Evolutionary conservation across 2,329 filamentous ascomycete genomes (phyloP).

Genomic region (Fusarium chaquense): DNA sequence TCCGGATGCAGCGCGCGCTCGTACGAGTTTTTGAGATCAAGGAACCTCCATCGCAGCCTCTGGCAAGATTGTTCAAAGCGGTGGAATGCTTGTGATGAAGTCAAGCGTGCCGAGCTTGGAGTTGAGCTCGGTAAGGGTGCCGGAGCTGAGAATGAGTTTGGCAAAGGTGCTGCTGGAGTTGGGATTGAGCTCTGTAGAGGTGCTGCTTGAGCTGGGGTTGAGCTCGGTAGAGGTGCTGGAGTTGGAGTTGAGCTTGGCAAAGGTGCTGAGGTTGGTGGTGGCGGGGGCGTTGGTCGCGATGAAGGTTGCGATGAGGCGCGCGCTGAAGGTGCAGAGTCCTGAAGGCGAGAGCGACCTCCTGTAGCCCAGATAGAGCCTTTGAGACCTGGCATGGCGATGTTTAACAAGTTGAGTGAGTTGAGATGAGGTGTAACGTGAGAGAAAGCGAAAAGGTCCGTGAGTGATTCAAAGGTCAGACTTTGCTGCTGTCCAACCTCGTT

Average conservation of each 20-base stretch:
- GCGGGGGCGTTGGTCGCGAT: conserved; percentile 5
- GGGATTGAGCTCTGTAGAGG: background rate
- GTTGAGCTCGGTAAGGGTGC: conserved; percentile 3
- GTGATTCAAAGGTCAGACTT: background rate
- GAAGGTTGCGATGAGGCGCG: conserved; percentile 33
- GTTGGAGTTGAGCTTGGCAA: conserved; percentile 9
- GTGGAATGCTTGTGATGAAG: conserved; percentile 59
- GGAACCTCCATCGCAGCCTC: conserved; percentile 72
- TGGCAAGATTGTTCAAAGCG: conserved; percentile 71
- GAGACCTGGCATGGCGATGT: conserved; percentile 40
- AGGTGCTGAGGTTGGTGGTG: conserved; percentile 9
- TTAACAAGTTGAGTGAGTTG: background rate
- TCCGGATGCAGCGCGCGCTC: conserved; percentile 59
- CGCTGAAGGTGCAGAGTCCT: conserved; percentile 4
- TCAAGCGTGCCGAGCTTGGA: conserved; percentile 38
- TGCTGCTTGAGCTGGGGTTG: conserved; percentile 7
- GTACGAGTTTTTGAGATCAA: conserved; percentile 70
- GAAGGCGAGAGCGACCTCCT: conserved; percentile 15
- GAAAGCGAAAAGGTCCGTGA: background rate
- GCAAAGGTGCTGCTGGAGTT: background rate
- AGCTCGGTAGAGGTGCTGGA: conserved; percentile 12
- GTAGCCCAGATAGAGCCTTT: conserved; percentile 45
- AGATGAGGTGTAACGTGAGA: background rate
- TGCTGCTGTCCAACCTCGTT: background rate
- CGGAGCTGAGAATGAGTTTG: background rate